Evolutionary conservation across 179 eudicot genomes (phyloP), one percentile per base, ranked within the genome.

Genomic region (Dionaea muscipula): DNA sequence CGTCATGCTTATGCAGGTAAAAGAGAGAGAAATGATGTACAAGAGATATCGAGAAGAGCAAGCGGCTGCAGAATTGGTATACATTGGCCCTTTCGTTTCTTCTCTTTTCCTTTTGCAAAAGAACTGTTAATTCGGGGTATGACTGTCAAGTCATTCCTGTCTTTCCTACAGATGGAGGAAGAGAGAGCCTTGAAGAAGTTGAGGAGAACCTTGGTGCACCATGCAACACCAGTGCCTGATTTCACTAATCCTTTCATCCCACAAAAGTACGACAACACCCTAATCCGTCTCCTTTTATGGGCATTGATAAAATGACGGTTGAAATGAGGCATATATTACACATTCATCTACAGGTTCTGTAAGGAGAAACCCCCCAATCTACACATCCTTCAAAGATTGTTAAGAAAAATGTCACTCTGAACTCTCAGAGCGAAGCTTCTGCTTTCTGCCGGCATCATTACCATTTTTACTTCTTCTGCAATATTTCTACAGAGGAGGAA

Each of bases 131-230:
- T 9, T 43, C 47, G n/a, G n/a, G n/a, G n/a, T n/a, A 14, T 13
- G 4, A 12, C 18, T 17, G 16, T 19, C 2, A 43, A 17, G 10
- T 43, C 47, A 0, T 43, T 43, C 3, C 22, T 7, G 19, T 41
- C n/a, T 55, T 13, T 13, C n/a, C n/a, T 37, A 24, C 68, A 90
- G 97, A 82, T 91, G 89, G 99, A 91, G 61, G 99, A 91, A 57
- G 94, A 91, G 75, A 91, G 84, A 65, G 99, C 99, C 41, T 60
- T 91, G 76, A 88, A 91, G 79, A 96, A 91, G 49, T 43, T 91
- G 40, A 69, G 96, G 65, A 84, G 93, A 68, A 82, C 96, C 5
- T 50, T 91, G 75, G 93, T 88, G 47, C 96, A 86, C 41, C 94
- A 88, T 68, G 94, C 96, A 41, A 80, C 86, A 61, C 96, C 96